These are phyloP conservation scores for Populus alba DNA, from an alignment of 345 rosid species.

Conservation along the genomic window DNA sequence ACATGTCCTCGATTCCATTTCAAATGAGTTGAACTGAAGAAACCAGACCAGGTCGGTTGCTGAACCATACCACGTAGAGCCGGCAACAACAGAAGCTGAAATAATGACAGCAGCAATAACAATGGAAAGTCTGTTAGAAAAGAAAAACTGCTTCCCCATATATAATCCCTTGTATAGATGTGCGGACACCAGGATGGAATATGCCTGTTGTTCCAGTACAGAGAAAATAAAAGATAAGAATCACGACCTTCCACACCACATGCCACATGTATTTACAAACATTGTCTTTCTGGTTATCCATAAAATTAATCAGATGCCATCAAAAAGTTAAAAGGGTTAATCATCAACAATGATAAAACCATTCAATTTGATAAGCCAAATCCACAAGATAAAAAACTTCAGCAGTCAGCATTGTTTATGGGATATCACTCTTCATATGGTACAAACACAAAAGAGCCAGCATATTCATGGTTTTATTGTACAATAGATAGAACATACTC, in stretches of 20 bases:
- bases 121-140: not conserved
- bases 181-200: not conserved
- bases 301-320: not conserved
- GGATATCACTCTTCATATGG: not conserved
- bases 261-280: not conserved
- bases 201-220: not conserved
- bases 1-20: not conserved
- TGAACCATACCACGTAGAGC: not conserved
- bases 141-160: not conserved
- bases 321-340: not conserved
- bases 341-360: not conserved
- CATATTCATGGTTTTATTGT: conserved; percentile 1
- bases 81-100: not conserved
- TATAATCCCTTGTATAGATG: not conserved
- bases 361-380: not conserved
- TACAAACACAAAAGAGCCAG: conserved; percentile 2
- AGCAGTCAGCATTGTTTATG: not conserved
- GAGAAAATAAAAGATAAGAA: not conserved
- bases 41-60: not conserved
- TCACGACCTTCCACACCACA: not conserved
- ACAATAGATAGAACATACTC: conserved; percentile 17
- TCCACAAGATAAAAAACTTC: not conserved
- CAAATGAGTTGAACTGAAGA: not conserved
- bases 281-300: not conserved
- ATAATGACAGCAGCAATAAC: not conserved